These are phyloP conservation scores for Ceratocystis alfenasii DNA, from an alignment of 2,329 filamentous ascomycete species.

Conservation along the genomic window DNA sequence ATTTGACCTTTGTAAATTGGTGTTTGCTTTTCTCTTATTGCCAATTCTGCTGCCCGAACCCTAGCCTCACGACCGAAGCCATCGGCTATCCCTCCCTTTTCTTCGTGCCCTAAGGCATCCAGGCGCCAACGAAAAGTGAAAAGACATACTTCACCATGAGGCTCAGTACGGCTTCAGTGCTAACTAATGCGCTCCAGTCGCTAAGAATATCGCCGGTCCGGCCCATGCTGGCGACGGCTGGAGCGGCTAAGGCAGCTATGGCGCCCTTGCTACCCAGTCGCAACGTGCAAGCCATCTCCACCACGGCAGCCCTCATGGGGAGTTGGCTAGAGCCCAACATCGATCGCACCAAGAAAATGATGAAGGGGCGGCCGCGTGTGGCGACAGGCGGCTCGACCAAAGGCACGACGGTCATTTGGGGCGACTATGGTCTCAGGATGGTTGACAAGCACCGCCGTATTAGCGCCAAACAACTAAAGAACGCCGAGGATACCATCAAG, in stretches of 20 bases:
- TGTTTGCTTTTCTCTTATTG: neutral
- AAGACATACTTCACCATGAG: slow-evolving; percentile 34
- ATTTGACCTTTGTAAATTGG: neutral
- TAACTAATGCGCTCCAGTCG: slow-evolving; percentile 41
- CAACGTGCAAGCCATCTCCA: slow-evolving; percentile 58
- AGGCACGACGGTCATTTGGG: slow-evolving; percentile 92
- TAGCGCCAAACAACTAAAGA: slow-evolving; percentile 72
- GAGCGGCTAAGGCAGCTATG: slow-evolving; percentile 26
- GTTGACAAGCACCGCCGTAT: slow-evolving; percentile 86
- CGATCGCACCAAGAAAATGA: slow-evolving; percentile 71
- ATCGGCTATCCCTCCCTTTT: neutral
- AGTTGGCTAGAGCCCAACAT: slow-evolving; percentile 75
- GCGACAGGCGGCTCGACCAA: slow-evolving; percentile 81
- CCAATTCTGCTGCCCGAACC: neutral
- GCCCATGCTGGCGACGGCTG: slow-evolving; percentile 30
- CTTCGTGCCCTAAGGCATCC: neutral
- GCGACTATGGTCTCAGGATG: slow-evolving; percentile 90
- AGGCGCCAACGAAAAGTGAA: neutral
- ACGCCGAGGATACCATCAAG: slow-evolving; percentile 89
- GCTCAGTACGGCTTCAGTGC: slow-evolving; percentile 34
- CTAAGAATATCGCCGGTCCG: slow-evolving; percentile 34
- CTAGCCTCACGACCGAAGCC: neutral
- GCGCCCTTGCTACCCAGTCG: slow-evolving; percentile 28
- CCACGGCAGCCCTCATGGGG: slow-evolving; percentile 45
- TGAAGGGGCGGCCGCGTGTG: slow-evolving; percentile 79